phyloP scores from a whole-genome alignment of 371 early-diverging fungal species.

The Mortierella sp. region DNA sequence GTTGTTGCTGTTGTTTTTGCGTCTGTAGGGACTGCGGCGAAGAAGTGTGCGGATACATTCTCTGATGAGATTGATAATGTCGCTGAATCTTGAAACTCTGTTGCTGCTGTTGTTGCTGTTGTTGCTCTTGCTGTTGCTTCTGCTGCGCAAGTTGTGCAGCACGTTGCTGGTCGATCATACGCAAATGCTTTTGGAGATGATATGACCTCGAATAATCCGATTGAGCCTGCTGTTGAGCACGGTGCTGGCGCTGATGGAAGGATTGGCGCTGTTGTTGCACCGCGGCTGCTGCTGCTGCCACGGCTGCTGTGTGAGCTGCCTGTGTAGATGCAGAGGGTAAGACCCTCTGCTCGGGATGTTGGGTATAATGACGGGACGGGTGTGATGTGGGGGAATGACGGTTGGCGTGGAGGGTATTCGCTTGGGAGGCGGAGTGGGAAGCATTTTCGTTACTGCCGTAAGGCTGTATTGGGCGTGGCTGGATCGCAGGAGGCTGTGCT shows the following conservation, averaged over 20 bases:
- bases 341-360: not conserved
- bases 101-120: constrained; percentile 23
- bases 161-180: constrained; percentile 44
- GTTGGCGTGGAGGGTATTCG: constrained; percentile 6
- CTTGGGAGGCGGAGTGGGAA: not conserved
- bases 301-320: constrained; percentile 4
- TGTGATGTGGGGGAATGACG: constrained; percentile 7
- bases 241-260: constrained; percentile 40
- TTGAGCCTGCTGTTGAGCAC: constrained; percentile 42
- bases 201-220: constrained; percentile 43
- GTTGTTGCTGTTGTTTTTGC: constrained; percentile 24
- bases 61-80: constrained; percentile 45
- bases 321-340: not conserved
- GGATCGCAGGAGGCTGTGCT: constrained; percentile 9
- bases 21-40: constrained; percentile 1
- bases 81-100: constrained; percentile 28
- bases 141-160: constrained; percentile 26
- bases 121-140: constrained; percentile 14
- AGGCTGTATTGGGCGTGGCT: constrained; percentile 28
- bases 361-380: constrained; percentile 4
- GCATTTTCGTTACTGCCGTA: not conserved
- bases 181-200: constrained; percentile 47
- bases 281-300: constrained; percentile 11
- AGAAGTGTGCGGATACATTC: constrained; percentile 29
- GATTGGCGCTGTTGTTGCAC: constrained; percentile 35